Evolutionary conservation across 495 filamentous ascomycete genomes (phyloP).

Genomic region (Aspergillus asperescens): DNA sequence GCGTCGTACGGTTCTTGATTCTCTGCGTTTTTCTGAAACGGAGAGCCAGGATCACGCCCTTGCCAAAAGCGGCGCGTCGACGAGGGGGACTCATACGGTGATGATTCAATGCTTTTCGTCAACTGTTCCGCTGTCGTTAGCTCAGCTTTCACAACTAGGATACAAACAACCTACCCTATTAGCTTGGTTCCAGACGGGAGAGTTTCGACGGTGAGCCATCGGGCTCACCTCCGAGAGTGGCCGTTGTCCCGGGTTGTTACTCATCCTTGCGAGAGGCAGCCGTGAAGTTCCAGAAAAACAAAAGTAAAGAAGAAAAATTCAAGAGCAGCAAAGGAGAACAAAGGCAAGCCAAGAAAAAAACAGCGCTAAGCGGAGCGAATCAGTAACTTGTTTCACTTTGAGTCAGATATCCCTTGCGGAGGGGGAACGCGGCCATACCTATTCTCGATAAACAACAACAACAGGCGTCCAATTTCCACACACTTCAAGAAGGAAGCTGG

Average conservation of each 20-base stretch:
- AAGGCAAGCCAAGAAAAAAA: constrained; percentile 14
- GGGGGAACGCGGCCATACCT: constrained; percentile 20
- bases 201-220: constrained; percentile 59
- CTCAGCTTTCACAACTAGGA: constrained; percentile 26
- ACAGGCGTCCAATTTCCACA: background rate
- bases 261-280: constrained; percentile 31
- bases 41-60: constrained; percentile 59
- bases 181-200: constrained; percentile 67
- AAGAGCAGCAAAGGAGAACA: constrained; percentile 7
- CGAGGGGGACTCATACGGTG: constrained; percentile 65
- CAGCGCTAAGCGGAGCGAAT: constrained; percentile 12
- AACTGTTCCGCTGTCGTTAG: constrained; percentile 13
- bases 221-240: constrained; percentile 54
- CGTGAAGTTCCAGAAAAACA: background rate
- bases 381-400: constrained; percentile 13
- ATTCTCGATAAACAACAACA: constrained; percentile 13
- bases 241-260: constrained; percentile 37
- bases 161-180: constrained; percentile 50
- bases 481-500: background rate
- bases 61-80: constrained; percentile 85
- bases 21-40: constrained; percentile 59
- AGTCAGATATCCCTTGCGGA: constrained; percentile 17
- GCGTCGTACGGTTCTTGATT: constrained; percentile 59
- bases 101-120: constrained; percentile 59
- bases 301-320: background rate